Evolutionary conservation across 1,139 yeast species (phyloP).

Genomic region (Suhomyces kunorum): DNA sequence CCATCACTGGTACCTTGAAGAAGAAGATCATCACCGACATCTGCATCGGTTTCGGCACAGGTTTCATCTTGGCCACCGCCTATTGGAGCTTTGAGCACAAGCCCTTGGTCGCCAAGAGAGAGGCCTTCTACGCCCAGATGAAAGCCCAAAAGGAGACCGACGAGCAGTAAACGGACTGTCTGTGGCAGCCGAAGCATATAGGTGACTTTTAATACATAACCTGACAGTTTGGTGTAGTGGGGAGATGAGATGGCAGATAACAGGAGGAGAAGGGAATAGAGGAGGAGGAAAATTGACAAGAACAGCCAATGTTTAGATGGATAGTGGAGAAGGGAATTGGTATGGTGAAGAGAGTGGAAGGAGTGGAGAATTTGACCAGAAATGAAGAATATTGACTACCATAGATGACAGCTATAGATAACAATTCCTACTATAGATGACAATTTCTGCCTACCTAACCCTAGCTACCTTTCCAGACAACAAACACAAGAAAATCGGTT

Average conservation of each 20-base stretch:
- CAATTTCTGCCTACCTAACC: too few relatives aligned
- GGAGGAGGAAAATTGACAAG: background rate
- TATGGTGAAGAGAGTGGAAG: background rate
- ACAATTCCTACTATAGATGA: too few relatives aligned
- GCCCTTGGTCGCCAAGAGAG: slow-evolving; percentile 72
- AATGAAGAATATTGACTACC: too few relatives aligned
- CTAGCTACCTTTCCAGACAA: too few relatives aligned
- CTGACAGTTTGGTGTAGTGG: slow-evolving; percentile 2
- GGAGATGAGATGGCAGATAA: too few relatives aligned
- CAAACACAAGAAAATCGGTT: too few relatives aligned
- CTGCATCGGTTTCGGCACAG: slow-evolving; percentile 58
- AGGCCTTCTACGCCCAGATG: slow-evolving; percentile 76
- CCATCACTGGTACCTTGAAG: slow-evolving; percentile 83
- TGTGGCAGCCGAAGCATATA: slow-evolving; percentile 5
- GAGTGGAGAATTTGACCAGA: too few relatives aligned
- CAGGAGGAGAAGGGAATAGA: background rate
- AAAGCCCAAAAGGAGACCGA: slow-evolving; percentile 74
- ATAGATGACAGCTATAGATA: too few relatives aligned
- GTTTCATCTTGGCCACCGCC: slow-evolving; percentile 49
- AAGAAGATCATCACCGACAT: slow-evolving; percentile 83
- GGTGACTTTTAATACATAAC: slow-evolving; percentile 1
- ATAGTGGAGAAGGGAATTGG: background rate
- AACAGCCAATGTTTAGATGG: too few relatives aligned
- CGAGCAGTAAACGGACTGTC: slow-evolving; percentile 28
- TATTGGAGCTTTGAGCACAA: slow-evolving; percentile 83